These are phyloP conservation scores for Fusarium scirpi DNA, from an alignment of 2,329 filamentous ascomycete genomes.

Conservation along the genomic window DNA sequence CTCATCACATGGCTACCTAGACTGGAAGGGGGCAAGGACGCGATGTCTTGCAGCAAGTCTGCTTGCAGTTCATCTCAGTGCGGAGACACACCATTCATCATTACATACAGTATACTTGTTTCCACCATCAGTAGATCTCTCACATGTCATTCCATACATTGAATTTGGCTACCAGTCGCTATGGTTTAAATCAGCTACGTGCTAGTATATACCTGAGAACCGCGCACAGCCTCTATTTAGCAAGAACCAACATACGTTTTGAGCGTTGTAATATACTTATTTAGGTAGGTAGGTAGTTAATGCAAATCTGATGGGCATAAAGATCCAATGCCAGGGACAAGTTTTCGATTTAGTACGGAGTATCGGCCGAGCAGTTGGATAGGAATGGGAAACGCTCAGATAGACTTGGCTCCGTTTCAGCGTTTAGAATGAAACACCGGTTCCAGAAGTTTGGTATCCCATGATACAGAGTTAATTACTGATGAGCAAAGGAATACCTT, in stretches of 20 bases:
- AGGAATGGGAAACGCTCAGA: not conserved
- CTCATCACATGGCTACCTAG: slow-evolving; percentile 39
- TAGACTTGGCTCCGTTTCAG: slow-evolving; percentile 27
- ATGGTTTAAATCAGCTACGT: not conserved
- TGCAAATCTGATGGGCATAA: not conserved
- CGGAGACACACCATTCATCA: slow-evolving; percentile 24
- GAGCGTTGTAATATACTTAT: not conserved
- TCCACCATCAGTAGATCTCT: not conserved
- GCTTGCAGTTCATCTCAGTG: slow-evolving; percentile 12
- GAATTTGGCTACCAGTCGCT: not conserved
- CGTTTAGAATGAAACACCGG: slow-evolving; percentile 6
- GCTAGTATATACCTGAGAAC: slow-evolving; percentile 5
- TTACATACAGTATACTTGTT: not conserved
- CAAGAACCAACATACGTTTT: slow-evolving; percentile 17
- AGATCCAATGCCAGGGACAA: not conserved
- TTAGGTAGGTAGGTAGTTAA: not conserved
- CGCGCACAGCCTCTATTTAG: slow-evolving; percentile 19
- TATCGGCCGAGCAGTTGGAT: not conserved
- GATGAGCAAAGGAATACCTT: not conserved
- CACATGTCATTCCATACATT: slow-evolving; percentile 5
- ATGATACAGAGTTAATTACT: slow-evolving; percentile 9
- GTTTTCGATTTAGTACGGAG: slow-evolving; percentile 5
- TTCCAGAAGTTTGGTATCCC: slow-evolving; percentile 13
- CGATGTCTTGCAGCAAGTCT: slow-evolving; percentile 33
- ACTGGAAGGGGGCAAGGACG: slow-evolving; percentile 33